phyloP scores from a whole-genome alignment of 169 alveolate genomes.

The Neospora caninum region DNA sequence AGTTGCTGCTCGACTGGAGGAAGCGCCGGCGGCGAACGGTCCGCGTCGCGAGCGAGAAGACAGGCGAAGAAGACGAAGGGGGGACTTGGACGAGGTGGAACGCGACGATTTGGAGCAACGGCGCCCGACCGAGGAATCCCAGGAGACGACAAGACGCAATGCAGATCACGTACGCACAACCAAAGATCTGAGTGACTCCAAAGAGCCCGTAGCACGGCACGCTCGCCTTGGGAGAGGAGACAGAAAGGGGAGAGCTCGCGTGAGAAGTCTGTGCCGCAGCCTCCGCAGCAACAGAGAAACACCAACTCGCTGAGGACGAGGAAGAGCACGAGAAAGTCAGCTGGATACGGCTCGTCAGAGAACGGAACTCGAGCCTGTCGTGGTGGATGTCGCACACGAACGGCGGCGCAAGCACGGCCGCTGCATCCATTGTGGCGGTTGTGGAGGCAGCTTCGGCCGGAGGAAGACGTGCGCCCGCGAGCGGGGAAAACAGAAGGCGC shows the following conservation, averaged over 20 bases:
- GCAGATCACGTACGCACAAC: conserved; percentile 12
- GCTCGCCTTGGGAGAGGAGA: background rate
- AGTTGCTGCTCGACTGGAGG: background rate
- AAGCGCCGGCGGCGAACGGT: background rate
- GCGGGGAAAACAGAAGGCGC: background rate
- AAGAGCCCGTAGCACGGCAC: conserved; percentile 37
- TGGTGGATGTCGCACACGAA: background rate
- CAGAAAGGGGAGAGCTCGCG: background rate
- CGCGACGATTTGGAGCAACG: conserved; percentile 1
- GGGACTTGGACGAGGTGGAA: conserved; percentile 37
- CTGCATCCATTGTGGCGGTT: background rate
- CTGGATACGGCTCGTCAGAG: background rate
- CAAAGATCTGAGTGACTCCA: conserved; percentile 26
- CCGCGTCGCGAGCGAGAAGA: background rate
- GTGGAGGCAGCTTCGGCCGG: background rate
- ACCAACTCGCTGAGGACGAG: background rate
- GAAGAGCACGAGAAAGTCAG: background rate
- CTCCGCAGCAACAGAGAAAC: background rate
- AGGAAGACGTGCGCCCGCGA: background rate
- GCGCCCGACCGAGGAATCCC: conserved; percentile 29
- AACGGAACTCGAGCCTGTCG: background rate
- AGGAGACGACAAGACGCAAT: background rate
- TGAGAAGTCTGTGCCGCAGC: background rate
- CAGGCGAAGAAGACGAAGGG: background rate
- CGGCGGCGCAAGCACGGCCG: background rate